Evolutionary conservation across 139 green algal genomes (phyloP), one percentile per base, ranked within the genome.

Genomic region (Haematococcus lacustris): DNA sequence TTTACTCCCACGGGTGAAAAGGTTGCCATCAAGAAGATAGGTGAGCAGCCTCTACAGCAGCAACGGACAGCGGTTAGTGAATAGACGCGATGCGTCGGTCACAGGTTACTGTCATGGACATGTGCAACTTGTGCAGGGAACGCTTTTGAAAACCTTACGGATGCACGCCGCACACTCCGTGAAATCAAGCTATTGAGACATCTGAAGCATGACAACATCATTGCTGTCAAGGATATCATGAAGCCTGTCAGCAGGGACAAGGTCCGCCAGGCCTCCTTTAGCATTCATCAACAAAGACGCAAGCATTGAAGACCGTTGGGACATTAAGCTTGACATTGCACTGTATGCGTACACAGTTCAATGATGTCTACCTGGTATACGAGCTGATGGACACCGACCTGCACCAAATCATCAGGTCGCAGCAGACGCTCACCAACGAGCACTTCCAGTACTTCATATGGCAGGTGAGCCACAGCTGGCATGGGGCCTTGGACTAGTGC

Each of bases 381-480:
- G 95, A 99, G 83, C 87, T 99, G 17, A 99, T 99, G 96, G 96
- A 99, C 87, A 99, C 96, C 34, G 96, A 99, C 83, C 84, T 99
- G 74, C 94, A 99, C 86, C 96, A 99, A 80, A 98, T 99, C 85
- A 98, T 99, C 76, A 82, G 91, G 39, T 97, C 91, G 38, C 84
- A 81, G 1, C 96, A 99, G 84, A 70, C 88, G 2, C 86, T 99
- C 4, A 91, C 89, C 3, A 93, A 98, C 79, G 94, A 98, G 71
- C 96, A 99, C 86, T 95, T 91, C 59, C 92, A 98, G 80, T 99
- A 98, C 82, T 99, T 99, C 75, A 77, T 98, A 13, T 98, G 97
- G 78, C 96, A 99, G 89, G 88, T 95, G 53, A 2, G 43, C 43
- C 43, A 53, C 9, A 28, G 43, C 43, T n/a, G n/a, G n/a, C n/a